A percentile compares a stretch with the other conserved stretches of the same genome.
phyloP scores from a whole-genome alignment of 2,329 filamentous ascomycete genomes.

The Colletotrichum sp. region DNA sequence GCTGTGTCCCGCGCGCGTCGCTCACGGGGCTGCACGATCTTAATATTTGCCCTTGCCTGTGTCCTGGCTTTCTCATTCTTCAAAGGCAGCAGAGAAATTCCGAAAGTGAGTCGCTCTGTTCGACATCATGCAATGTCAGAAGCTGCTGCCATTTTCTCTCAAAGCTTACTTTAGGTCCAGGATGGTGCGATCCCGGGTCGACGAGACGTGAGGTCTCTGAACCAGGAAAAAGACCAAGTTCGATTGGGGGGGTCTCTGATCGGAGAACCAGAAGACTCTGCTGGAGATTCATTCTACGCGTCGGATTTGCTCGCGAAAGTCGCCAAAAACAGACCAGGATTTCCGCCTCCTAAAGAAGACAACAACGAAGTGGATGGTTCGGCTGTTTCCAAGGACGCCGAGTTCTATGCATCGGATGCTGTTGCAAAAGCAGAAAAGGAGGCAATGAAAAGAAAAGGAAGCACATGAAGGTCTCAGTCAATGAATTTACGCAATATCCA shows the following conservation, averaged over 20 bases:
- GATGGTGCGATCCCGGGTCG: neutral
- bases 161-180: fast-evolving
- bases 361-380: fast-evolving
- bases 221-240: neutral
- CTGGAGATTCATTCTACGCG: neutral
- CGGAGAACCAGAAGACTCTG: fast-evolving
- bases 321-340: fast-evolving
- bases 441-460: neutral
- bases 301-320: neutral
- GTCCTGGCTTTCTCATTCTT: neutral
- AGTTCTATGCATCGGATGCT: neutral
- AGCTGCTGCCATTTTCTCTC: neutral
- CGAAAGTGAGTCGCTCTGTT: neutral
- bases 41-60: neutral
- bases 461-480: fast-evolving
- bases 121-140: neutral
- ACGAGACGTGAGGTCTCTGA: neutral
- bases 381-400: neutral
- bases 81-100: neutral
- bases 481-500: neutral
- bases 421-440: neutral
- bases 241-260: neutral
- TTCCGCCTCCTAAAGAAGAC: neutral
- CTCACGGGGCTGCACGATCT: neutral
- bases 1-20: neutral